Percentiles rank a stretch among this genome's conserved stretches.
Evolutionary conservation across 805 yeast genomes (phyloP).

Genomic region (Jamesozyma gamospora): DNA sequence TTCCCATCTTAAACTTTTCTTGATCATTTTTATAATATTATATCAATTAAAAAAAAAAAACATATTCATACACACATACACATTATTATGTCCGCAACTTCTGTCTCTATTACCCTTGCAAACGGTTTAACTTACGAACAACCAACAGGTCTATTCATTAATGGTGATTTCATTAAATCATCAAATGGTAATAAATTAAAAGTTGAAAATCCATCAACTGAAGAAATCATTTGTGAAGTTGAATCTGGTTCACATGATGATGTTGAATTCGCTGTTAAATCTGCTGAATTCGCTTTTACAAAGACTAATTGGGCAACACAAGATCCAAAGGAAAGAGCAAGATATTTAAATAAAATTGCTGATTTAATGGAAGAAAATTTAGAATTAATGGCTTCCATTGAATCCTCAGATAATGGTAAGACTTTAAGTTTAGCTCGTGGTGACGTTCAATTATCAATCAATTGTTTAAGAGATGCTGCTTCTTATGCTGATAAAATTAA

Average conservation of each 20-base stretch:
- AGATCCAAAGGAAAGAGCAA: conserved; percentile 49
- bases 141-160: conserved; percentile 84
- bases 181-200: conserved; percentile 45
- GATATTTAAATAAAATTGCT: conserved; percentile 48
- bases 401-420: conserved; percentile 71
- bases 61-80: too few relatives aligned
- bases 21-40: too few relatives aligned
- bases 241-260: conserved; percentile 52
- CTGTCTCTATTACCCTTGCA: conserved; percentile 46
- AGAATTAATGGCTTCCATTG: conserved; percentile 58
- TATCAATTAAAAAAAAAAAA: too few relatives aligned
- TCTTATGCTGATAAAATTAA: conserved; percentile 62
- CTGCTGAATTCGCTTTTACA: conserved; percentile 54
- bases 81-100: conserved; percentile 3
- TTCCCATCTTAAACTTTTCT: too few relatives aligned
- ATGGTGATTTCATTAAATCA: conserved; percentile 65
- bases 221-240: conserved; percentile 48
- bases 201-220: conserved; percentile 53
- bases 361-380: conserved; percentile 55
- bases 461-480: conserved; percentile 61
- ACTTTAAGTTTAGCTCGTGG: conserved; percentile 55
- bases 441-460: conserved; percentile 55
- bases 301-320: conserved; percentile 44
- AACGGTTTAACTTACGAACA: conserved; percentile 59
- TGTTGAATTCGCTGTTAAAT: conserved; percentile 58